Conservation (phyloP, 257 asterid species). For the Solanum pennellii region DNA sequence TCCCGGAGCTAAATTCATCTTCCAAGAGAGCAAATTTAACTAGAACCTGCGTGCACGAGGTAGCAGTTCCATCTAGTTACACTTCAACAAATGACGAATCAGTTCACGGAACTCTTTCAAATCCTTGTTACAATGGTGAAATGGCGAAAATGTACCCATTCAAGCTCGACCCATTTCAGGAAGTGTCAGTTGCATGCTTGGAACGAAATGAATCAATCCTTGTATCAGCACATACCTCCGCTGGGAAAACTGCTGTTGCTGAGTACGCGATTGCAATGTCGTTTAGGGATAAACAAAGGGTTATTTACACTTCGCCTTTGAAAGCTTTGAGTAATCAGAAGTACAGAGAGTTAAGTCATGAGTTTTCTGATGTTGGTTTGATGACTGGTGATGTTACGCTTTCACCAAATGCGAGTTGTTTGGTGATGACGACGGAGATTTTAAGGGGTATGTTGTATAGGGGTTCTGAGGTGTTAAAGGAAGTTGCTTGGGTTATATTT, state of each 20-base stretch:
- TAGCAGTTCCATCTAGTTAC: conserved; percentile 75
- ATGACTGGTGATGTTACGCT: conserved; percentile 96
- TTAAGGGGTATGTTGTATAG: conserved; percentile 92
- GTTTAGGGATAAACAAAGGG: conserved; percentile 85
- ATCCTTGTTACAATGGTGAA: conserved; percentile 57
- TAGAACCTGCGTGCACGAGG: conserved; percentile 88
- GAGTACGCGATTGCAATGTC: conserved; percentile 98
- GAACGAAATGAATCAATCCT: conserved; percentile 83
- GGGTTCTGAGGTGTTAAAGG: conserved; percentile 96
- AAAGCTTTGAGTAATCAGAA: conserved; percentile 95
- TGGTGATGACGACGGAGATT: conserved; percentile 98
- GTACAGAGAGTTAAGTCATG: conserved; percentile 85
- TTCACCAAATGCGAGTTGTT: conserved; percentile 90
- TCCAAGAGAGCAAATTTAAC: conserved; percentile 42
- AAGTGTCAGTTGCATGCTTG: conserved; percentile 77
- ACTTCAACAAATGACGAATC: conserved; percentile 42
- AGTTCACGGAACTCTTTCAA: conserved; percentile 65
- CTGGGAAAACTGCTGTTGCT: conserved; percentile 97
- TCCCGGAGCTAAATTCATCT: not conserved
- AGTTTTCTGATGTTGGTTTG: conserved; percentile 88
- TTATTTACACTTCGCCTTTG: conserved; percentile 83
- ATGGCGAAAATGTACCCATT: conserved; percentile 71
- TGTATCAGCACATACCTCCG: conserved; percentile 97
- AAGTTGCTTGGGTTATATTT: conserved; percentile 98
- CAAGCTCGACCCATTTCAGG: conserved; percentile 85